phyloP scores from a whole-genome alignment of 2,329 filamentous ascomycete species.

The Hymenoscyphus occultus region DNA sequence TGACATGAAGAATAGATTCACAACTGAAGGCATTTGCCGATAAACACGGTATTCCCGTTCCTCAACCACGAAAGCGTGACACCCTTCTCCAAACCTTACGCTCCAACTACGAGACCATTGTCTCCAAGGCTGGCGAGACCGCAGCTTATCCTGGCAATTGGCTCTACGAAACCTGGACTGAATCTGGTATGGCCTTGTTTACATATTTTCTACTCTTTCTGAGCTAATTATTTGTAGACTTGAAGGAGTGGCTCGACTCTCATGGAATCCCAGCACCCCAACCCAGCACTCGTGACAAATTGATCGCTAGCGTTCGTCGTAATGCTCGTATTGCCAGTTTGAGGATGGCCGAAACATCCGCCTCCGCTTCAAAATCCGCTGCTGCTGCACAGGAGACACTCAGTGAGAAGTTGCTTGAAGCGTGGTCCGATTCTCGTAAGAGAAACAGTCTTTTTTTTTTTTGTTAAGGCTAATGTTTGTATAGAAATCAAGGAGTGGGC shows the following conservation, averaged over 20 bases:
- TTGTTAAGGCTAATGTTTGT: conserved; percentile 12
- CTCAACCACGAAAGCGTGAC: conserved; percentile 84
- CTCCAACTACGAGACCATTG: conserved; percentile 74
- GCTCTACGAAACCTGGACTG: conserved; percentile 85
- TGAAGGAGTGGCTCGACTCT: conserved; percentile 91
- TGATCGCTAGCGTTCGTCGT: conserved; percentile 85
- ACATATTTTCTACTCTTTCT: background rate
- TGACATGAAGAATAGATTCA: conserved; percentile 55
- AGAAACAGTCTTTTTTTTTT: background rate
- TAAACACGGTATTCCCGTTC: conserved; percentile 77
- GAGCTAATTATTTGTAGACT: conserved; percentile 47
- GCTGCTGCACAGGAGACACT: conserved; percentile 70
- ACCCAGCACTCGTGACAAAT: conserved; percentile 76
- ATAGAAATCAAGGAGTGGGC: conserved; percentile 82
- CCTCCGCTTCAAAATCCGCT: conserved; percentile 61
- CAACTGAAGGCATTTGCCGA: conserved; percentile 92
- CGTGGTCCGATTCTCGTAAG: conserved; percentile 74
- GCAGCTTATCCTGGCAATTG: conserved; percentile 89
- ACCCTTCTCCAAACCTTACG: conserved; percentile 74
- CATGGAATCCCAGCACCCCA: conserved; percentile 85
- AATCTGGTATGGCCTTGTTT: conserved; percentile 51
- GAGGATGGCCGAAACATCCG: conserved; percentile 59
- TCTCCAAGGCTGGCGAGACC: conserved; percentile 73
- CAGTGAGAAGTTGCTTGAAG: conserved; percentile 79
- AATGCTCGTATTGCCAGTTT: conserved; percentile 80